These are phyloP conservation scores for Eucalyptus leucophloia DNA, from an alignment of 345 rosid species.

Conservation along the genomic window DNA sequence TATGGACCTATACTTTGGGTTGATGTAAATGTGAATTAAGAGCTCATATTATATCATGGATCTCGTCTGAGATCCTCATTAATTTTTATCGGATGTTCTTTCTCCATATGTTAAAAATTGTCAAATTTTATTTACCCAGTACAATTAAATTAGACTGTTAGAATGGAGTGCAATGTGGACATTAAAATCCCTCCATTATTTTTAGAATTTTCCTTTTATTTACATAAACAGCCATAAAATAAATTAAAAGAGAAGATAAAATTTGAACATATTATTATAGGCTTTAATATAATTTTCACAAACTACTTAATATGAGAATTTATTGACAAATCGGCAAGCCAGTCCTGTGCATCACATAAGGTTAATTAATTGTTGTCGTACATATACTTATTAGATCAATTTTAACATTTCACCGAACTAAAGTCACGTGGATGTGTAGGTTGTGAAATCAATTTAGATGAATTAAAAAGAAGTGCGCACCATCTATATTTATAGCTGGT, in stretches of 20 bases:
- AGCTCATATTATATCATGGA: neutral
- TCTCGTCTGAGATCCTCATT: neutral
- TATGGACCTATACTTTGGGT: neutral
- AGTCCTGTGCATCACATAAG: neutral
- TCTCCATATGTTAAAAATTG: neutral
- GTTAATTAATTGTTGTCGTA: too few relatives aligned
- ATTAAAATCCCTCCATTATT: neutral
- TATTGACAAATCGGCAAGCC: neutral
- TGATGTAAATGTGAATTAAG: neutral
- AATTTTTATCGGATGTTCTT: neutral
- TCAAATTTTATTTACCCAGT: neutral
- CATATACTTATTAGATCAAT: too few relatives aligned
- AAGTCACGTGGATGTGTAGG: too few relatives aligned
- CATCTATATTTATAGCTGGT: too few relatives aligned
- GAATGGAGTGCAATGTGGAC: neutral
- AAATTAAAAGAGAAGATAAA: neutral
- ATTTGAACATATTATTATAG: neutral
- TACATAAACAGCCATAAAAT: neutral
- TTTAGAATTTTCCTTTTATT: neutral
- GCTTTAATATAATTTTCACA: neutral
- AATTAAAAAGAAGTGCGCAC: too few relatives aligned
- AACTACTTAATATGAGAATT: neutral
- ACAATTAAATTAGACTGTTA: neutral
- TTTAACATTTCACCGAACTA: too few relatives aligned
- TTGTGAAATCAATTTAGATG: too few relatives aligned